A percentile compares a stretch with the other conserved stretches of the same genome.
phyloP scores from a whole-genome alignment of 2,329 filamentous ascomycete genomes.

The Ceratocystis harringtonii region DNA sequence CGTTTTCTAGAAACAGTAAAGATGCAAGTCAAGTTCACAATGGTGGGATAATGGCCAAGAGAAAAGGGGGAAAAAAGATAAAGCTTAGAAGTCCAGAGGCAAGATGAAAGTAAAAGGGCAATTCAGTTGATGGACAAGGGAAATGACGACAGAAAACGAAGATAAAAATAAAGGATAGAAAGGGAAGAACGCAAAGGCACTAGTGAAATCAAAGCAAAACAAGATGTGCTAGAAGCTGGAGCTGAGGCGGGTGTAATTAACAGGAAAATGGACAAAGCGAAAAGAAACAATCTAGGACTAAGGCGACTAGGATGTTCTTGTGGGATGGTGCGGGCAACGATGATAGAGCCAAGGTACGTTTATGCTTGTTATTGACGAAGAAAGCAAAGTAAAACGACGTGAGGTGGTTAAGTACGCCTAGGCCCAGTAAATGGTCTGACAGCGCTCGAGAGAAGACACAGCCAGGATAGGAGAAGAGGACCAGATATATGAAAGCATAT shows the following conservation, averaged over 20 bases:
- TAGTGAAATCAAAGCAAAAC: conserved; percentile 8
- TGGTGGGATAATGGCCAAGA: not conserved
- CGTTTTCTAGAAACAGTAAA: conserved; percentile 9
- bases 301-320: not conserved
- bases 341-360: not conserved
- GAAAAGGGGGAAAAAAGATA: not conserved
- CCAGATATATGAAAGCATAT: no score
- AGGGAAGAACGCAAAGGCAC: not conserved
- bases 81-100: not conserved
- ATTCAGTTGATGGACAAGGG: not conserved
- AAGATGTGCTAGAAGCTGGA: conserved; percentile 6
- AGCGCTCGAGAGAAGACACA: not conserved
- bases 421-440: not conserved
- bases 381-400: not conserved
- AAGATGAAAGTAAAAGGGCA: not conserved
- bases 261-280: conserved; percentile 8
- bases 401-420: not conserved
- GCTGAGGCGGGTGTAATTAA: conserved; percentile 4
- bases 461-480: no score
- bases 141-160: not conserved
- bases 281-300: conserved; percentile 4
- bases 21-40: not conserved
- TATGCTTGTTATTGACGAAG: not conserved
- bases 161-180: not conserved
- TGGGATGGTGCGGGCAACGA: conserved; percentile 2